Evolutionary conservation across 129 eudicot genomes (phyloP), one percentile per base, ranked within the genome.

Genomic region (Flaveria sonorensis): DNA sequence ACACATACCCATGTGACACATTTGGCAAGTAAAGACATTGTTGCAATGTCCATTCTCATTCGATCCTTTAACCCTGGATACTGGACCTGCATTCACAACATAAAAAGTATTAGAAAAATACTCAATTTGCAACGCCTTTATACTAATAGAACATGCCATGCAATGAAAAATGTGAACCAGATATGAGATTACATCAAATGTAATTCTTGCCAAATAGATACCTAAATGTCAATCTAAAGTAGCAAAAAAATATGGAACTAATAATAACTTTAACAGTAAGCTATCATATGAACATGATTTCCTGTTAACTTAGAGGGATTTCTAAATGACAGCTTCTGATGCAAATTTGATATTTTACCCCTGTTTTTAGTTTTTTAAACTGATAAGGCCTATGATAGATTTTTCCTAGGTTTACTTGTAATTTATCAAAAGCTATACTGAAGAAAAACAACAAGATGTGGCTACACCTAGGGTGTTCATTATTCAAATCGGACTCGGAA

Each of bases 31-130:
- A 89, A 76, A 67, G 90, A 80, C 98, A 94, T 94, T 50, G 97
- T 89, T 48, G 90, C 85, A 51, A 94, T 81, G 82, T 94, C 98
- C 74, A 89, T 77, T 79, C 82, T 83, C 96, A 94, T 89, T 81
- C 89, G 90, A 70, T 81, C 70, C 81, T 86, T 86, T 64, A 94
- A 85, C 26, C 98, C 93, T 68, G 98, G 98, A 82, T 94, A 94
- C 43, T 94, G 98, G 36, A 94, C 92, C 98, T 94, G 88, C 66
- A 39, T 30, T 77, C 68, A 71, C 18, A 52, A 46, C 53, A 70
- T 26, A 30, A 62, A 62, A 6, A 13, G 19, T 10, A 62, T 62
- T 62, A 14, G 30, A 62, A 28, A 62, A 19, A 60, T 39, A 20
- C 51, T 21, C 55, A 77, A 61, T 15, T 71, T 10, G 40, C n/a